Conservation (phyloP, 2,329 filamentous ascomycete genomes). For the Ceratocystis variospora region DNA sequence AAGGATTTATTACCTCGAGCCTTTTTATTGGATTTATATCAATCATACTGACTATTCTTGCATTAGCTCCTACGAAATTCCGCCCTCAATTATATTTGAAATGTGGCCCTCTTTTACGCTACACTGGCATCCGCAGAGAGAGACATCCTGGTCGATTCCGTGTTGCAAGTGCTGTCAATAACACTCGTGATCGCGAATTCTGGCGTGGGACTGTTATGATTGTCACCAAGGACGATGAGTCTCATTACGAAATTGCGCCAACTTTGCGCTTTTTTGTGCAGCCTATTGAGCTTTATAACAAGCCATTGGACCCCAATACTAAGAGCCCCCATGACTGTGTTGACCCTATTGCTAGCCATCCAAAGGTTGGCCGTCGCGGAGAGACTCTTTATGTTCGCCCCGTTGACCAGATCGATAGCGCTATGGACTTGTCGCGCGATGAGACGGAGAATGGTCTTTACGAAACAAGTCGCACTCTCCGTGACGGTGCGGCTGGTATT, state of each 20-base stretch:
- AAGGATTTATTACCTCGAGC: constrained; percentile 24
- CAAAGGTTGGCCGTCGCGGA: constrained; percentile 72
- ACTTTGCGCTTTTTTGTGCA: constrained; percentile 75
- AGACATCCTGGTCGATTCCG: constrained; percentile 30
- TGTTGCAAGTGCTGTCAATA: constrained; percentile 10
- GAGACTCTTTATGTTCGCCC: constrained; percentile 79
- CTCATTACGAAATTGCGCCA: constrained; percentile 67
- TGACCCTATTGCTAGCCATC: constrained; percentile 76
- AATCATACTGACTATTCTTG: neutral
- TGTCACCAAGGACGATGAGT: constrained; percentile 72
- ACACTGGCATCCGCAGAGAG: constrained; percentile 67
- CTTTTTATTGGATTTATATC: neutral
- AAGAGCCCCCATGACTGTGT: constrained; percentile 65
- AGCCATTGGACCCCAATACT: constrained; percentile 35
- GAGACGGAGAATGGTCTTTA: constrained; percentile 77
- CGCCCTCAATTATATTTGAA: constrained; percentile 73
- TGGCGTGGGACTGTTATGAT: constrained; percentile 96
- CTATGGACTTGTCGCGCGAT: constrained; percentile 60
- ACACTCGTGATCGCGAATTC: constrained; percentile 50
- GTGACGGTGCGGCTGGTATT: constrained; percentile 34
- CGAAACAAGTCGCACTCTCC: constrained; percentile 47
- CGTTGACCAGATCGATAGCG: constrained; percentile 71
- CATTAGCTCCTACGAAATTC: constrained; percentile 53
- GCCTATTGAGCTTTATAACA: constrained; percentile 59
- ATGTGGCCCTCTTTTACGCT: constrained; percentile 80